Evolutionary conservation across 2,329 filamentous ascomycete species (phyloP), one percentile per base, ranked within the genome.

Genomic region (Diaporthe vexans): DNA sequence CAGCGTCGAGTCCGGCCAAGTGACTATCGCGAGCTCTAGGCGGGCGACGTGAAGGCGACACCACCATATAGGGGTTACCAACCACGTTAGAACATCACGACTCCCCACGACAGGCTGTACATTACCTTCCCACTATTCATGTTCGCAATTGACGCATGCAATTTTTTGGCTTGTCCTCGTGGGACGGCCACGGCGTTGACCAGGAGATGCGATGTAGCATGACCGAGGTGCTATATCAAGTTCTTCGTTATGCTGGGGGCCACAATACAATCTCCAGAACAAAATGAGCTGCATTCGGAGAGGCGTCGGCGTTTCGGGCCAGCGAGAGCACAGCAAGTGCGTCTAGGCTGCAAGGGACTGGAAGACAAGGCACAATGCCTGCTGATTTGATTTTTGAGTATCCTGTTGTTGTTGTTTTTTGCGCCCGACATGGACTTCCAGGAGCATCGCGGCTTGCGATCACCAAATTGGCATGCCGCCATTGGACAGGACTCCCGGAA

Each of bases 1-100:
- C 92, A 95, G 79, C 91, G 93, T 77, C 89, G 94, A 79, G 91
- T 94, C 72, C 90, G 97, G 72, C 95, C 95, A 15, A 97, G 94
- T 81, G 97, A 99, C 84, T 98, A 97, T 82, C 90, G 94, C 77
- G 94, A 97, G 85, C 87, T 98, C 65, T 95, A 81, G 86, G 72
- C 58, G 57, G 59, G 74, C 68, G 67, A 51, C 21, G 72, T 69
- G 46, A 59, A n/a, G 65, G 29, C 58, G 11, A 58, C 59, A n/a
- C 68, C 72, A 43, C 52, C 33, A 19, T 72, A 69, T 61, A n/a
- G 48, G 43, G 72, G 71, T 29, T 26, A 29, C 68, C 19, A 43
- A 43, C 59, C 35, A 73, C 63, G 33, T 63, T 73, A 40, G 43
- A 33, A 54, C 21, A 13, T 63, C 57, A 63, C 35, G n/a, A 40